phyloP scores from a whole-genome alignment of 2,329 filamentous ascomycete species.

The Colletotrichum gloeosporioides region DNA sequence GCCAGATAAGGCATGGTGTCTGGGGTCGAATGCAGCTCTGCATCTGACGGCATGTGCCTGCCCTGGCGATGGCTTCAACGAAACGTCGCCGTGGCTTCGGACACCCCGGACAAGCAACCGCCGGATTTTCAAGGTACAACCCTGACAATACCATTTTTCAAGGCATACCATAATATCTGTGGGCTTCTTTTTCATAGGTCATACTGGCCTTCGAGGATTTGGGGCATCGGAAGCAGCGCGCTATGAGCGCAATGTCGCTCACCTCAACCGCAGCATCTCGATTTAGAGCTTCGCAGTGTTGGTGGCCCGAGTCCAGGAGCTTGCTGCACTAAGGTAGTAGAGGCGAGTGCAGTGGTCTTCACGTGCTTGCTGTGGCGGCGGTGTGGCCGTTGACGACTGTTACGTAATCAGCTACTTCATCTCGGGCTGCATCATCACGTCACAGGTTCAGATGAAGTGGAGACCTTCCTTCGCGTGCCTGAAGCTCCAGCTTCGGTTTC shows the following conservation, averaged over 20 bases:
- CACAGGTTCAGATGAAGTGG: constrained; percentile 20
- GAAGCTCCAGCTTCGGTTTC: not conserved
- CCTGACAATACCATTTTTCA: fast-evolving
- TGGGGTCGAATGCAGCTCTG: not conserved
- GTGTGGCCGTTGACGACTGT: not conserved
- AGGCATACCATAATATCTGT: fast-evolving
- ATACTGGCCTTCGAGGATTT: not conserved
- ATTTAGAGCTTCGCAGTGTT: not conserved
- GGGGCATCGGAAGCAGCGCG: not conserved
- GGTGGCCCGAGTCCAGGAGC: not conserved
- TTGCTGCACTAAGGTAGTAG: not conserved
- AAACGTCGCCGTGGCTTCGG: not conserved
- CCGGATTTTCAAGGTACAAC: not conserved
- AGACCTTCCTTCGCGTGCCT: not conserved
- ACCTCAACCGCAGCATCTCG: not conserved
- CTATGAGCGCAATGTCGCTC: not conserved
- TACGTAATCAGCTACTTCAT: not conserved
- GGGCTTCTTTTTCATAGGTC: not conserved
- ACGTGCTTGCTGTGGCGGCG: not conserved
- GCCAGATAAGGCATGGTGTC: not conserved
- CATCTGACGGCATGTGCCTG: not conserved
- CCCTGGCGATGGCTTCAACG: not conserved
- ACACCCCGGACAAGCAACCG: not conserved
- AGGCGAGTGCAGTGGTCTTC: not conserved
- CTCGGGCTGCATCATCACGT: constrained; percentile 18